A percentile compares a stretch with the other conserved stretches of the same genome.
Evolutionary conservation across 495 filamentous ascomycete species (phyloP).

Genomic region (Clohesyomyces aquaticus): DNA sequence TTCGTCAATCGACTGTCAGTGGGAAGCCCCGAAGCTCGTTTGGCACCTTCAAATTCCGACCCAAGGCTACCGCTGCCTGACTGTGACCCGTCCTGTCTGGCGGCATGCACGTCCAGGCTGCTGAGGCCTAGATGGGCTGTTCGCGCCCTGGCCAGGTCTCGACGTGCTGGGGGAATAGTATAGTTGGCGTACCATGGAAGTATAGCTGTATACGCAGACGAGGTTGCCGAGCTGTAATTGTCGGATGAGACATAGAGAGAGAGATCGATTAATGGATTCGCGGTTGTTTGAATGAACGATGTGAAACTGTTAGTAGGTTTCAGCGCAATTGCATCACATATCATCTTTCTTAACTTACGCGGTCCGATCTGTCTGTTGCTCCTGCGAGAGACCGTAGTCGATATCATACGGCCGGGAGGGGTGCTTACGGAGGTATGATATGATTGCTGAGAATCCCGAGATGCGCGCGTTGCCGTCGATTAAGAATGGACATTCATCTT

Average conservation of each 20-base stretch:
- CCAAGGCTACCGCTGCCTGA: constrained; percentile 30
- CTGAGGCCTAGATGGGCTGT: constrained; percentile 77
- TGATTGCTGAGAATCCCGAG: constrained; percentile 73
- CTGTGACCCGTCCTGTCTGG: constrained; percentile 12
- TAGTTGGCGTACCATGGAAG: constrained; percentile 84
- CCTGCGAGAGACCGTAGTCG: constrained; percentile 53
- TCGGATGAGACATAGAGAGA: constrained; percentile 81
- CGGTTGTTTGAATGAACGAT: constrained; percentile 40
- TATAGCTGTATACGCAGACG: constrained; percentile 73
- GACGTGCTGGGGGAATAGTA: constrained; percentile 69
- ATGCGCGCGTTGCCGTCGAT: constrained; percentile 66
- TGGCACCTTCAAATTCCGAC: constrained; percentile 37
- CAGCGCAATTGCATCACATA: background rate
- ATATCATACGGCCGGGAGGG: constrained; percentile 56
- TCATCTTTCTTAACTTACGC: constrained; percentile 50
- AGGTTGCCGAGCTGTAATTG: constrained; percentile 75
- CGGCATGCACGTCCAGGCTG: constrained; percentile 60
- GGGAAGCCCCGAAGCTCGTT: constrained; percentile 34
- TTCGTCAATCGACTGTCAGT: constrained; percentile 29
- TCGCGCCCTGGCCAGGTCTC: constrained; percentile 66
- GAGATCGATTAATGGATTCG: constrained; percentile 45
- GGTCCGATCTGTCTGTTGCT: constrained; percentile 57
- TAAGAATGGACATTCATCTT: constrained; percentile 77
- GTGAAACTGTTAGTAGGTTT: constrained; percentile 15
- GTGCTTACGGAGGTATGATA: constrained; percentile 61